Base-by-base conservation (phyloP, 2,329 filamentous ascomycete genomes). In the Penicillium sp. region DNA sequence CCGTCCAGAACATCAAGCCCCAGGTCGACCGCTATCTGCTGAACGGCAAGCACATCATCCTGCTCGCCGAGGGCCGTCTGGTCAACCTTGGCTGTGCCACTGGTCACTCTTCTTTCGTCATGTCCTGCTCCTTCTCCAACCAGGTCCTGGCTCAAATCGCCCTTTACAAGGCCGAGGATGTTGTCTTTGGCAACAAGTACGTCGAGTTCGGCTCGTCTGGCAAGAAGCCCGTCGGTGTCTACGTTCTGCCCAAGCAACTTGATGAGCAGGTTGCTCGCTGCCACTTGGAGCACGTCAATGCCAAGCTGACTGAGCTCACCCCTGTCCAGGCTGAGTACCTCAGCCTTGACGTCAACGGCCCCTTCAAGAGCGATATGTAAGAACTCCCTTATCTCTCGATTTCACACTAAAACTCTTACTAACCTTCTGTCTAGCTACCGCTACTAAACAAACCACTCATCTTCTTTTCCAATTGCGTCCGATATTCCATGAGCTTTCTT, bases 61-160 rank as follows among this genome's bases (percentile, higher is more conserved):
- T 99, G 74, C 88, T 99, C 66, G 95, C 95, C 66, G 95, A 98
- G 85, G 95, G 95, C 72, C 94, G 95, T 85, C 90, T 99, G 68
- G 95, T 99, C 84, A 99, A 99, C 89, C 86, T 99, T 72, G 95
- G 95, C 81, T 99, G 95, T 82, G 95, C 95, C 77, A 99, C 95
- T 66, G 95, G 95, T 70, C 95, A 99, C 90, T 96, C 93, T 70
- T 98, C 94, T 54, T 99, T 99, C 82, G 95, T 99, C 85, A 98
- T 99, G 95, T 97, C 93, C 73, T 99, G 95, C 90, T 98, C 94
- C 66, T 99, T 99, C 90, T 96, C 93, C 87, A 99, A 99, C 90
- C 95, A 99, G 87, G 95, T 98, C 73, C 91, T 99, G 79, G 95
- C 95, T 70, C 95, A 99, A 86, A 98, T 99, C 83, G 89, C 96